A percentile compares a stretch with the other conserved stretches of the same genome.
Conservation (phyloP, 805 yeast genomes). For the Blastobotrys parvus region DNA sequence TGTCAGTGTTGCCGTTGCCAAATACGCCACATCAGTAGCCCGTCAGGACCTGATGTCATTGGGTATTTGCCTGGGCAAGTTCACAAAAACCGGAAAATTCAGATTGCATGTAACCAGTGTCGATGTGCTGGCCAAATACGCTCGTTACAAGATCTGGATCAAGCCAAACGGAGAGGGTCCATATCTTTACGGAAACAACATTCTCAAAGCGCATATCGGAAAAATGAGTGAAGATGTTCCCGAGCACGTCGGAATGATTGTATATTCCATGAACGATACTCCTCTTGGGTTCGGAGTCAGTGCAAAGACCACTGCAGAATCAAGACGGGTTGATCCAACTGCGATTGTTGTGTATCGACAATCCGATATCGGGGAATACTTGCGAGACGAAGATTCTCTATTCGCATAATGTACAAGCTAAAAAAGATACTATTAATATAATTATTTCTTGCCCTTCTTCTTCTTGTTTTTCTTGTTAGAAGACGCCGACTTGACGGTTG, state of each 20-base stretch:
- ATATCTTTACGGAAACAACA: conserved; percentile 90
- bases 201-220: conserved; percentile 92
- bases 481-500: conserved; percentile 9
- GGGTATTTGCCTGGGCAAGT: conserved; percentile 91
- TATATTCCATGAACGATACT: conserved; percentile 80
- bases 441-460: conserved; percentile 28
- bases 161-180: conserved; percentile 99
- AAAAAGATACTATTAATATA: not conserved
- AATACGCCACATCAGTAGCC: conserved; percentile 82
- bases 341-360: conserved; percentile 94
- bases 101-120: conserved; percentile 90
- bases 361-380: conserved; percentile 93
- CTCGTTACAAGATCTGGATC: conserved; percentile 93
- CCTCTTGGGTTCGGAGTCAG: conserved; percentile 95
- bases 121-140: conserved; percentile 72
- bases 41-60: conserved; percentile 85
- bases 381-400: conserved; percentile 95
- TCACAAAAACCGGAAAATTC: conserved; percentile 96
- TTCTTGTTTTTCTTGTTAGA: conserved; percentile 23
- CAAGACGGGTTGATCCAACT: conserved; percentile 83
- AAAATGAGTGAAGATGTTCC: conserved; percentile 96
- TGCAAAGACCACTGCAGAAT: conserved; percentile 84
- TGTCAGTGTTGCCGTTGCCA: conserved; percentile 73
- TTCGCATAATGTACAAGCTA: conserved; percentile 48
- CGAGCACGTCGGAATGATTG: conserved; percentile 92